phyloP scores from a whole-genome alignment of 306 rosid species.

The Cicer judaicum region DNA sequence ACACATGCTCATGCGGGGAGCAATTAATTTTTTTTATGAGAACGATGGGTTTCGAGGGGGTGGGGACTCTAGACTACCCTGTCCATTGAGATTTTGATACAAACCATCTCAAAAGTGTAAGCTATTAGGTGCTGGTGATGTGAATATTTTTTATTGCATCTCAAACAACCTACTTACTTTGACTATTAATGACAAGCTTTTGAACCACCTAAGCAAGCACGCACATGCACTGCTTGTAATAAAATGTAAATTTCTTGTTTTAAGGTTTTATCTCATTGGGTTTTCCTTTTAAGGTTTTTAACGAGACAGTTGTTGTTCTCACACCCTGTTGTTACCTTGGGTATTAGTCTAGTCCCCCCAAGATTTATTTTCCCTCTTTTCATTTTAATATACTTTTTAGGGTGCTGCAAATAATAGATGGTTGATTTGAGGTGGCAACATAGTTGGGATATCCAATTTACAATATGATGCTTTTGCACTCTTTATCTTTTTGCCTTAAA shows the following conservation, averaged over 20 bases:
- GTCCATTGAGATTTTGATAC: slow-evolving; percentile 16
- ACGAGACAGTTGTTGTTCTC: too few species aligned
- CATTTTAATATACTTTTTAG: too few species aligned
- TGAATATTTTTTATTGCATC: slow-evolving; percentile 17
- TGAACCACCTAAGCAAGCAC: not conserved
- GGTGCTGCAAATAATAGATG: too few species aligned
- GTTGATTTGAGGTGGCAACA: too few species aligned
- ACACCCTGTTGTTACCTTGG: too few species aligned
- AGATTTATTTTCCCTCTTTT: too few species aligned
- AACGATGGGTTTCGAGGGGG: not conserved
- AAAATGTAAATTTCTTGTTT: slow-evolving; percentile 28
- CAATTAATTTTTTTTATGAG: not conserved
- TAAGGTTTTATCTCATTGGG: too few species aligned
- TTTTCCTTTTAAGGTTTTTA: too few species aligned
- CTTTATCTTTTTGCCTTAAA: too few species aligned
- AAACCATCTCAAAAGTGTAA: slow-evolving; percentile 11
- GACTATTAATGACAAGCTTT: slow-evolving; percentile 26
- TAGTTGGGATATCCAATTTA: too few species aligned
- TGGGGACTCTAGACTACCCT: not conserved
- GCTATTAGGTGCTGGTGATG: not conserved
- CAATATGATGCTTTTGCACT: too few species aligned
- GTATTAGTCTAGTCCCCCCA: too few species aligned
- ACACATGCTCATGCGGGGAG: not conserved
- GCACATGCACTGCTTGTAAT: not conserved
- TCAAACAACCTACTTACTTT: slow-evolving; percentile 5